Base-by-base conservation (phyloP, 176 grass and related monocot species). In the Areca catechu region DNA sequence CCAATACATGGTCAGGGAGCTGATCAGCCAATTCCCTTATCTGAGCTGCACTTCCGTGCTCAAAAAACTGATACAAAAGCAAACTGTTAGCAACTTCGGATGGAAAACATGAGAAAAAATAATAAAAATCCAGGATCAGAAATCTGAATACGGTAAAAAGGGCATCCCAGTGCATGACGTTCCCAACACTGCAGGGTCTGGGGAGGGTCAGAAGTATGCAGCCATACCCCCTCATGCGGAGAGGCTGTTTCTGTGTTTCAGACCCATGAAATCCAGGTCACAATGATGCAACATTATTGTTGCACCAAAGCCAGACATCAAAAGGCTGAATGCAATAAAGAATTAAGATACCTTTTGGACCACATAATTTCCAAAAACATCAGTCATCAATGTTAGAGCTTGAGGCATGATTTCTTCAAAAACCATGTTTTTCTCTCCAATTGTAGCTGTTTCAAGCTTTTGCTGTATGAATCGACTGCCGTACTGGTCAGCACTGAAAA, bases 281-380 rank as follows among this genome's bases (percentile, higher is more conserved):
- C 5, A 29, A 29, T 29, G 5, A 29, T 6, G 27, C 27, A 29
- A 29, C 27, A 0, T 29, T 29, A 29, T 5, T 6, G 5, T 6
- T 29, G 27, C 0, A 29, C 27, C 27, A 29, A 29, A 29, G 27
- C 27, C 27, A 6, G 27, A 4, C 27, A 4, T 43, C 34, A 43
- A 14, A 43, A 43, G 14, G 7, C 7, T 14, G 34, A 43, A 43
- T 43, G 6, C 34, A 43, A 10, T 43, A 10, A 24, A 57, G 23
- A 51, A 3, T 17, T 15, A 15, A n/a, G 60, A 48, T 68, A 85
- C 81, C 86, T 90, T 90, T 27, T 90, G 82, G 53, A 90, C 19
- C 1, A 60, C 74, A 23, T 69, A 61, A 55, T 85, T 82, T 3
- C 62, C 82, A 70, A 79, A 90, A 2, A 79, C 18, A 61, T 85